Base-by-base conservation (phyloP, 768 basidiomycete species). In the Chiua virens region DNA sequence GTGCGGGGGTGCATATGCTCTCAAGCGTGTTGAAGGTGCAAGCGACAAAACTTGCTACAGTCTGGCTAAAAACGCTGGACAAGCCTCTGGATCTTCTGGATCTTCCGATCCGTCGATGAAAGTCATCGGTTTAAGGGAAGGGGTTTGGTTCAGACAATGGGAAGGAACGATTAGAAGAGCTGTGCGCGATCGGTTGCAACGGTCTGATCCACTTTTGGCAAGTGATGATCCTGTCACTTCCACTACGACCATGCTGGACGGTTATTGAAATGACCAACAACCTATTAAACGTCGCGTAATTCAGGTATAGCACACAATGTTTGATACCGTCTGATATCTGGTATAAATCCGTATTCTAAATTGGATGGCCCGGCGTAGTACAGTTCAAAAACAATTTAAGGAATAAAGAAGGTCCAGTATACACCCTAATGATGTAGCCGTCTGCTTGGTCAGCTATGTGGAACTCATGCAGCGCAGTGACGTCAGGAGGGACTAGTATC, bases 121-220 rank as follows among this genome's bases (percentile, higher is more conserved):
- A 60, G 56, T 81, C 9, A 61, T 82, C 2, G 91, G 90, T 6
- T 60, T 81, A 49, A 75, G 75, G 53, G 92, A 92, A 67, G 86
- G 83, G 8, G 80, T 86, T 54, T 94, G 90, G 90, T 87, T 91
- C 65, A 78, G 76, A 64, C 73, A 73, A 47, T 92, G 91, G 89
- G 87, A 92, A 60, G 74, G 73, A 22, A 74, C 81, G 1, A 89
- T 94, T 47, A 73, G 72, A 38, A 75, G 79, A 21, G 82, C 81
- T 0, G 87, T 91, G 3, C 54, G 71, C 5, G 67, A 64, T 46
- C 71, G 73, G 18, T 71, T 78, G 56, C 74, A 73, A 34, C 52
- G 49, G 8, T 40, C 51, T 32, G 51, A 60, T 44, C 77, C 78
- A 4, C 64, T 70, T 8, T 67, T 64, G 15, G 71, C 69, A 1